These are phyloP conservation scores for Pythium monospermum DNA, from an alignment of 352 stramenopile genomes.

Conservation along the genomic window DNA sequence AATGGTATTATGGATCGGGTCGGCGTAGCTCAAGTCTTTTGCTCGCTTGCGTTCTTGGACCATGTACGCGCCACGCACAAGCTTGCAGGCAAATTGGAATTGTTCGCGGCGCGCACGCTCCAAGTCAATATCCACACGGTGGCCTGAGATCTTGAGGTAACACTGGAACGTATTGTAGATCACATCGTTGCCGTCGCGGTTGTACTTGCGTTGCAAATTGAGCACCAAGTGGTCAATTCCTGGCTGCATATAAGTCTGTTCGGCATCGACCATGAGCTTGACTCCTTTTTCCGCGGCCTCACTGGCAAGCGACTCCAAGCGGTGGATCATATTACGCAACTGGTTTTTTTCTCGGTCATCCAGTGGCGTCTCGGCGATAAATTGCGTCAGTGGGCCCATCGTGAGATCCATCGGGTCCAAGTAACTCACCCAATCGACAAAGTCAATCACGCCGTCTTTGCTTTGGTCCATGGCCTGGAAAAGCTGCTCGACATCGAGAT, in stretches of 20 bases:
- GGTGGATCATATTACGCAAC: conserved; percentile 88
- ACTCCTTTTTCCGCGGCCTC: conserved; percentile 67
- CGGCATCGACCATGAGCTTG: conserved; percentile 97
- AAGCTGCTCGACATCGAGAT: conserved; percentile 59
- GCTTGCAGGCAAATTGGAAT: conserved; percentile 95
- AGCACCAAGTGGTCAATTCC: conserved; percentile 94
- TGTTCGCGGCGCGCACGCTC: conserved; percentile 87
- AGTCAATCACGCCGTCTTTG: conserved; percentile 86
- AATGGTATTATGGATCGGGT: conserved; percentile 93
- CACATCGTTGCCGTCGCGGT: conserved; percentile 73
- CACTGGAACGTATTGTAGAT: conserved; percentile 99
- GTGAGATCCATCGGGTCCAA: conserved; percentile 89
- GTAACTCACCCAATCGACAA: conserved; percentile 94
- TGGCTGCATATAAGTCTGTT: conserved; percentile 97
- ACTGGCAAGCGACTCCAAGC: conserved; percentile 68
- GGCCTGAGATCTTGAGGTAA: conserved; percentile 93
- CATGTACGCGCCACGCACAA: conserved; percentile 98
- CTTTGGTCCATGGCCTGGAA: conserved; percentile 64
- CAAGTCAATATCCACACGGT: conserved; percentile 90
- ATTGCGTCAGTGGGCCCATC: conserved; percentile 83
- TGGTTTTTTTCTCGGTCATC: conserved; percentile 85
- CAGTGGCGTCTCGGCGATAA: conserved; percentile 78
- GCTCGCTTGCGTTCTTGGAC: conserved; percentile 92
- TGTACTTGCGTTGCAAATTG: conserved; percentile 88
- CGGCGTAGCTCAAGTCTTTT: conserved; percentile 62